Conservation (phyloP, 768 basidiomycete species). For the Strobilomyces dryophilus region DNA sequence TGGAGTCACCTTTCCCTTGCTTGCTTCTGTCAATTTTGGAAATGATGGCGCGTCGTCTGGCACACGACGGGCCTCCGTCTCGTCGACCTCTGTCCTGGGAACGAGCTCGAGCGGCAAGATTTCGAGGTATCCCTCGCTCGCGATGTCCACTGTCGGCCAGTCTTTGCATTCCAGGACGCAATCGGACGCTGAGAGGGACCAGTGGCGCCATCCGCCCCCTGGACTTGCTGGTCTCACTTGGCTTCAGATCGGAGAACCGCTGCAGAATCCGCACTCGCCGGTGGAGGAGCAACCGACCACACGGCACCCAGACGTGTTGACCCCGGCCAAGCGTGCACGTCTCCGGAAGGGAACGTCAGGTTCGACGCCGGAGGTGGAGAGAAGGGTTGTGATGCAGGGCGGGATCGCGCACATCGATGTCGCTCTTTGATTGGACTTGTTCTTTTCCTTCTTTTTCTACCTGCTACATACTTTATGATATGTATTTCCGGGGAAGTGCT, state of each 20-base stretch:
- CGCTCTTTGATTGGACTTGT: conserved; percentile 7
- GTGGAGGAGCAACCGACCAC: conserved; percentile 4
- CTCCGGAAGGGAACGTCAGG: conserved; percentile 16
- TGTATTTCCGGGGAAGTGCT: background rate
- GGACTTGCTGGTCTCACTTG: conserved; percentile 20
- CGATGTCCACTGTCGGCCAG: conserved; percentile 13
- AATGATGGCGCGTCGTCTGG: conserved; percentile 13
- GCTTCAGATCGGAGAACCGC: conserved; percentile 10
- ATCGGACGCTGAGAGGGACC: conserved; percentile 14
- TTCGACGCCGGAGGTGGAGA: conserved; percentile 23
- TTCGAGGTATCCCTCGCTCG: conserved; percentile 29
- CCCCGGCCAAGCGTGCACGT: conserved; percentile 13
- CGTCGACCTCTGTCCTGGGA: conserved; percentile 11
- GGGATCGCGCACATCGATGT: conserved; percentile 28
- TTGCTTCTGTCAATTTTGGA: conserved; percentile 28
- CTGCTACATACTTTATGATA: conserved; percentile 12
- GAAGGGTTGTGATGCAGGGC: conserved; percentile 13
- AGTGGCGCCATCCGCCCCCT: conserved; percentile 21
- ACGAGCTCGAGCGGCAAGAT: conserved; percentile 13
- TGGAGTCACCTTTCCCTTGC: conserved; percentile 12
- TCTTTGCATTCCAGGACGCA: conserved; percentile 8
- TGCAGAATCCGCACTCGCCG: conserved; percentile 23
- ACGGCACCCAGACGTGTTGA: background rate
- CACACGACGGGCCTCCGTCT: conserved; percentile 13
- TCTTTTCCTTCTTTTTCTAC: conserved; percentile 6